Conservation (phyloP, 768 basidiomycete species). For the Tephrocybe rancida region DNA sequence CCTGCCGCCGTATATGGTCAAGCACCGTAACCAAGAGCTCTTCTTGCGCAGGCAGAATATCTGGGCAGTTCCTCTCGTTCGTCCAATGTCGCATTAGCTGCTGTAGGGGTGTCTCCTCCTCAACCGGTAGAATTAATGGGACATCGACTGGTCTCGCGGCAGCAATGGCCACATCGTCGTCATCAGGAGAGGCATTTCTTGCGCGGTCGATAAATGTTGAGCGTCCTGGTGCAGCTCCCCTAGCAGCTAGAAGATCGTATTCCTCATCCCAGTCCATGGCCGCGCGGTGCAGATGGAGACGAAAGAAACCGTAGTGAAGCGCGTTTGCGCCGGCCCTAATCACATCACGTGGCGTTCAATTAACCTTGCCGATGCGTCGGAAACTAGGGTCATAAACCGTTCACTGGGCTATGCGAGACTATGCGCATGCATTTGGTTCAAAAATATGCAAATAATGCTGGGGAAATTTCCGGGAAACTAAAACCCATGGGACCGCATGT, state of each 20-base stretch:
- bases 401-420: no score
- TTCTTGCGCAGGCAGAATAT: constrained; percentile 76
- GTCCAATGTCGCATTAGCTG: constrained; percentile 82
- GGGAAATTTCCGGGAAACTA: no score
- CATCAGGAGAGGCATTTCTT: constrained; percentile 36
- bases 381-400: no score
- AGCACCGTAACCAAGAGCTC: constrained; percentile 64
- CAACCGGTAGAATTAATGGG: constrained; percentile 16
- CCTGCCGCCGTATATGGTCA: constrained; percentile 84
- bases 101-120: constrained; percentile 62
- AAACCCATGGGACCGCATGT: no score
- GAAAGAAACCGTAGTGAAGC: constrained; percentile 1
- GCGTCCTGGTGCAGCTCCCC: constrained; percentile 17
- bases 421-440: no score
- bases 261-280: constrained; percentile 42
- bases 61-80: constrained; percentile 83
- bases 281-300: background rate
- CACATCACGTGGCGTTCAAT: constrained; percentile 5
- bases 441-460: no score
- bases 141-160: constrained; percentile 10
- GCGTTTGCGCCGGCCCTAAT: constrained; percentile 34
- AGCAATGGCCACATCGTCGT: constrained; percentile 38
- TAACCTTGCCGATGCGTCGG: background rate
- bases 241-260: constrained; percentile 27
- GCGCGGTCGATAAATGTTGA: constrained; percentile 36